These are phyloP conservation scores for Aureobasidium musti DNA, from an alignment of 2,329 filamentous ascomycete species.

Conservation along the genomic window DNA sequence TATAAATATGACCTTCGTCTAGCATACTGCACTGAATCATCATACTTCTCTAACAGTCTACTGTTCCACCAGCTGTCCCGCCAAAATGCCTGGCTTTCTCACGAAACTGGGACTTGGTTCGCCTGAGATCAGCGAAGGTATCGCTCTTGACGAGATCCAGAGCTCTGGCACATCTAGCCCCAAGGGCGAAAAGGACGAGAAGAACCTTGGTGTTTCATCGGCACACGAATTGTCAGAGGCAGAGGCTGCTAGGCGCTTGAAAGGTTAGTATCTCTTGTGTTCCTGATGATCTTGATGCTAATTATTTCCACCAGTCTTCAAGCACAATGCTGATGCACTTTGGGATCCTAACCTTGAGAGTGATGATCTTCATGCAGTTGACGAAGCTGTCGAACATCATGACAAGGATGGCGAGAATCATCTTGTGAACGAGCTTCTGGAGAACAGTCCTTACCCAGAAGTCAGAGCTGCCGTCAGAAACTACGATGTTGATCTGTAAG, in stretches of 20 bases:
- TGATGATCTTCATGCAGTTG: conserved; percentile 51
- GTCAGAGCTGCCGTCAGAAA: conserved; percentile 58
- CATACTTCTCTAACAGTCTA: neutral
- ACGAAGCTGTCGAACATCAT: conserved; percentile 58
- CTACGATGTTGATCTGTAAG: conserved; percentile 59
- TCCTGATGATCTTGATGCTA: neutral
- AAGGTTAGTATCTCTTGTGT: neutral
- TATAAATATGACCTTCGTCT: conserved; percentile 4
- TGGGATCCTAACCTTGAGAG: conserved; percentile 21
- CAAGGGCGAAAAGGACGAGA: neutral
- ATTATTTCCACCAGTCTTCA: conserved; percentile 1
- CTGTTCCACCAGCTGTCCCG: neutral
- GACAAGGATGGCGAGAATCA: conserved; percentile 59
- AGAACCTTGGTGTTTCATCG: neutral
- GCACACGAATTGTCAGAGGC: conserved; percentile 7
- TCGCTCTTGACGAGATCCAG: conserved; percentile 5
- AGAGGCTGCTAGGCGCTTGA: conserved; percentile 10
- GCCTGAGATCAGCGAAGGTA: conserved; percentile 5
- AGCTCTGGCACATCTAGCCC: conserved; percentile 4
- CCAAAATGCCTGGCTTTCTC: conserved; percentile 9
- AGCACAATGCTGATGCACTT: conserved; percentile 10
- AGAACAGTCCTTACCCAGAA: conserved; percentile 67
- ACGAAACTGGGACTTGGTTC: conserved; percentile 14
- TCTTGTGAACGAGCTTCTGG: conserved; percentile 61
- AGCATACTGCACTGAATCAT: neutral